Percentiles rank a stretch among this genome's conserved stretches.
These are phyloP conservation scores for Phialophora expanda DNA, from an alignment of 2,329 filamentous ascomycete species.

Conservation along the genomic window DNA sequence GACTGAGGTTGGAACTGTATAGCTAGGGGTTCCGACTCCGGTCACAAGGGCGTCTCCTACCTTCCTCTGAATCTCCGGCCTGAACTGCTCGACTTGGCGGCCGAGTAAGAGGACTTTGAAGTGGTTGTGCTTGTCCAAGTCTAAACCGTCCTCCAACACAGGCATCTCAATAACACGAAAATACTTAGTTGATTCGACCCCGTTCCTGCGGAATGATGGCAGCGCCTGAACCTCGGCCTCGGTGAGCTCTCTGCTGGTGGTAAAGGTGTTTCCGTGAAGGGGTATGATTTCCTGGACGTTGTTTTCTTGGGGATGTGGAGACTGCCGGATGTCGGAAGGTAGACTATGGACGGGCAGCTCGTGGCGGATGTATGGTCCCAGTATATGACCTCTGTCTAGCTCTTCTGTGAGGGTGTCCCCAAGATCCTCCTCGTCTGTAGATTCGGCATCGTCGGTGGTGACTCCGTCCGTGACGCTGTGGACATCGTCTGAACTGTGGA, in stretches of 20 bases:
- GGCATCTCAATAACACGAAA: slow-evolving; percentile 39
- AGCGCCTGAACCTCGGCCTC: slow-evolving; percentile 35
- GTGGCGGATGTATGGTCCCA: neutral
- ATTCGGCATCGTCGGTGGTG: slow-evolving; percentile 46
- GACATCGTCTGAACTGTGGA: slow-evolving; percentile 51
- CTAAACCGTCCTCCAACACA: slow-evolving; percentile 38
- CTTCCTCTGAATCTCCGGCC: slow-evolving; percentile 46
- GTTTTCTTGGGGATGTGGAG: neutral
- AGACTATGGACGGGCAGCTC: neutral
- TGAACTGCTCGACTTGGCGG: slow-evolving; percentile 31
- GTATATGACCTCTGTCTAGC: neutral
- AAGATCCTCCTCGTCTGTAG: slow-evolving; percentile 38
- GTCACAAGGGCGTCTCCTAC: slow-evolving; percentile 55
- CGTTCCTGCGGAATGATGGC: neutral
- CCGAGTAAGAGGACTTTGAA: slow-evolving; percentile 34
- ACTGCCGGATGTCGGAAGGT: neutral
- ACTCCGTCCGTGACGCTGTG: slow-evolving; percentile 51
- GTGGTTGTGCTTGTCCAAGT: slow-evolving; percentile 25
- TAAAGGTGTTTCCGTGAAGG: neutral
- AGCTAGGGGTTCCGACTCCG: slow-evolving; percentile 44
- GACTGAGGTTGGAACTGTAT: slow-evolving; percentile 47
- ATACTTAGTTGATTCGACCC: slow-evolving; percentile 1
- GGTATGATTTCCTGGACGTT: neutral
- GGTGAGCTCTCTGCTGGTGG: slow-evolving; percentile 26
- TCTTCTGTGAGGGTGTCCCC: slow-evolving; percentile 23